phyloP scores from a whole-genome alignment of 2,329 filamentous ascomycete species.

The Diplocarpon mali region DNA sequence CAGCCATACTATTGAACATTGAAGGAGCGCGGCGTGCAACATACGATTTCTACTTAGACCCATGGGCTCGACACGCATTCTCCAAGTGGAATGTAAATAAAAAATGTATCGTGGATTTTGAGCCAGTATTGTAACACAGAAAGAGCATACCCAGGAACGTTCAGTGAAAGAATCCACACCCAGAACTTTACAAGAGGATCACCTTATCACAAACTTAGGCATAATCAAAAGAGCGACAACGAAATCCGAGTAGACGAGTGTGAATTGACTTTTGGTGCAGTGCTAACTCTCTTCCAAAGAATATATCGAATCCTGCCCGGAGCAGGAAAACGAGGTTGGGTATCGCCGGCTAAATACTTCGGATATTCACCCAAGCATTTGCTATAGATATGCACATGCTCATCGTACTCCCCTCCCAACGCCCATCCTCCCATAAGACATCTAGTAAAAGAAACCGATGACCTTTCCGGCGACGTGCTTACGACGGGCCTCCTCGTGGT shows the following conservation, averaged over 20 bases:
- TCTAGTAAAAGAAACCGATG: conserved; percentile 98
- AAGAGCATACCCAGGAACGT: too few species aligned
- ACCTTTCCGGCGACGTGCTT: conserved; percentile 99
- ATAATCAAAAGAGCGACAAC: background rate
- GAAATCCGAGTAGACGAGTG: conserved; percentile 19
- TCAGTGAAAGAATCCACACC: too few species aligned
- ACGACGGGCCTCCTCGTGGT: conserved; percentile 98
- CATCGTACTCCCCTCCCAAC: conserved; percentile 24
- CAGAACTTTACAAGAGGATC: background rate
- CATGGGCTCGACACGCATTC: too few species aligned
- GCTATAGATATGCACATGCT: conserved; percentile 24
- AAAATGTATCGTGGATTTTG: too few species aligned
- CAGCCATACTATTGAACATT: too few species aligned
- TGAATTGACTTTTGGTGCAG: conserved; percentile 26
- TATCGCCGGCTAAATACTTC: conserved; percentile 17
- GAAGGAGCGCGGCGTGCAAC: too few species aligned
- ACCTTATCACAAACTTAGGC: background rate
- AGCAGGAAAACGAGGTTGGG: conserved; percentile 22
- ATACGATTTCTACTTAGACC: too few species aligned
- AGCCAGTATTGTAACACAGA: too few species aligned
- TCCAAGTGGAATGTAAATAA: too few species aligned
- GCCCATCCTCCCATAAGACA: conserved; percentile 8
- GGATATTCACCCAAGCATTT: conserved; percentile 9
- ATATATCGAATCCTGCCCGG: conserved; percentile 17
- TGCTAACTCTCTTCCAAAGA: conserved; percentile 23